Evolutionary conservation across 148 eudicot species (phyloP).

Genomic region (Limonium bicolor): DNA sequence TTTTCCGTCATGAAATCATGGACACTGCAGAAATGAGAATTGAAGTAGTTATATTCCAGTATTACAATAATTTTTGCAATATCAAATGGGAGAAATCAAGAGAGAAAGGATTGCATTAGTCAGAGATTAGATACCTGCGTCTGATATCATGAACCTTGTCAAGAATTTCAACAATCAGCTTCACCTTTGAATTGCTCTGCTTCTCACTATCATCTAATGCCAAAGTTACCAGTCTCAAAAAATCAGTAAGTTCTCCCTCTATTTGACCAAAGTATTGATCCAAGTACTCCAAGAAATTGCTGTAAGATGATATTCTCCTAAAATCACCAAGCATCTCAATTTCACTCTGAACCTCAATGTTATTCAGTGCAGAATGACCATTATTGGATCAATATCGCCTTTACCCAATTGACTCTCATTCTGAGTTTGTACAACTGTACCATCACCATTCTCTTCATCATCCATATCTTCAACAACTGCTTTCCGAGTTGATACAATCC

Average conservation of each 20-base stretch:
- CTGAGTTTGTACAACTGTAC: slow-evolving; percentile 13
- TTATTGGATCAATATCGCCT: slow-evolving; percentile 3
- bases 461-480: slow-evolving; percentile 11
- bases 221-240: slow-evolving; percentile 26
- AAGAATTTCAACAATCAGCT: slow-evolving; percentile 34
- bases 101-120: no score
- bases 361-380: slow-evolving; percentile 7
- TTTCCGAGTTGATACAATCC: slow-evolving; percentile 47
- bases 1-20: no score
- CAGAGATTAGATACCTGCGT: slow-evolving; percentile 61
- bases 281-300: slow-evolving; percentile 36
- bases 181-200: slow-evolving; percentile 22
- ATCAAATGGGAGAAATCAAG: no score
- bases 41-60: no score
- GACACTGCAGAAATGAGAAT: no score
- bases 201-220: slow-evolving; percentile 22
- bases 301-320: slow-evolving; percentile 32
- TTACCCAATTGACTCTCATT: slow-evolving; percentile 3
- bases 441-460: slow-evolving; percentile 10
- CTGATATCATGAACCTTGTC: slow-evolving; percentile 35
- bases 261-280: slow-evolving; percentile 42
- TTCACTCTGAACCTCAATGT: slow-evolving; percentile 5
- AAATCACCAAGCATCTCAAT: slow-evolving; percentile 9
- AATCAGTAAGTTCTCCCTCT: slow-evolving; percentile 36
- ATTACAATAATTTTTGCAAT: no score